Evolutionary conservation across 1,284 basidiomycete genomes (phyloP).

Genomic region (Ganoderma meredithae): DNA sequence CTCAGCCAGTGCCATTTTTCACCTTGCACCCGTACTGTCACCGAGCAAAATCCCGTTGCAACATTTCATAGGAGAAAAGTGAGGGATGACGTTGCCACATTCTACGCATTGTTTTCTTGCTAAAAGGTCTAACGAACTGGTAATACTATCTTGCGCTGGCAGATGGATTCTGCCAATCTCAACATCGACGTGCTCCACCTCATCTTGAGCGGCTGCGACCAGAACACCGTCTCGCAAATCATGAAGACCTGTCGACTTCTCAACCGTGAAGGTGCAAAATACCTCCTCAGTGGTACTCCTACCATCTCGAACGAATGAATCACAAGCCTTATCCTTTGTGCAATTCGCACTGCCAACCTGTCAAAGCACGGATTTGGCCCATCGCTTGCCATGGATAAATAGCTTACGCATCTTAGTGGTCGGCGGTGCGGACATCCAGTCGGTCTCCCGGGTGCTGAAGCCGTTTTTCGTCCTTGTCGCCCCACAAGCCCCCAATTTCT

Average conservation of each 20-base stretch:
- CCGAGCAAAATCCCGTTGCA: too few species aligned
- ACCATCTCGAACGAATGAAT: not conserved
- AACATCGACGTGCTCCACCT: slow-evolving; percentile 7
- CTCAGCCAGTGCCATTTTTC: too few species aligned
- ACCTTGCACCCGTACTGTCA: too few species aligned
- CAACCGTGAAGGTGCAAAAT: not conserved
- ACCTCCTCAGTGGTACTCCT: not conserved
- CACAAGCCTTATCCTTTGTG: not conserved
- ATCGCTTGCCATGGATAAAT: not conserved
- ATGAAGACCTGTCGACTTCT: not conserved
- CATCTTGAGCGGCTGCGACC: not conserved
- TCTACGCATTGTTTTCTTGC: not conserved
- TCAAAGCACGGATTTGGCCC: not conserved
- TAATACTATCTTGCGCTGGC: too few species aligned
- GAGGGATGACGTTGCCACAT: not conserved
- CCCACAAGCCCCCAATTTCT: too few species aligned
- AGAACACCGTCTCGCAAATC: not conserved
- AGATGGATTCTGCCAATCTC: slow-evolving; percentile 1
- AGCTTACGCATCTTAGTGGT: not conserved
- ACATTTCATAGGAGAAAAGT: not conserved
- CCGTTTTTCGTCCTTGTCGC: not conserved
- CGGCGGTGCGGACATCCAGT: not conserved
- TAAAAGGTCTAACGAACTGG: not conserved
- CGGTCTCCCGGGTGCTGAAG: not conserved
- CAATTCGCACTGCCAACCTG: not conserved